Percentiles rank a stretch among this genome's conserved stretches.
Evolutionary conservation across 345 rosid genomes (phyloP).

Genomic region (Geranium rotundifolium): DNA sequence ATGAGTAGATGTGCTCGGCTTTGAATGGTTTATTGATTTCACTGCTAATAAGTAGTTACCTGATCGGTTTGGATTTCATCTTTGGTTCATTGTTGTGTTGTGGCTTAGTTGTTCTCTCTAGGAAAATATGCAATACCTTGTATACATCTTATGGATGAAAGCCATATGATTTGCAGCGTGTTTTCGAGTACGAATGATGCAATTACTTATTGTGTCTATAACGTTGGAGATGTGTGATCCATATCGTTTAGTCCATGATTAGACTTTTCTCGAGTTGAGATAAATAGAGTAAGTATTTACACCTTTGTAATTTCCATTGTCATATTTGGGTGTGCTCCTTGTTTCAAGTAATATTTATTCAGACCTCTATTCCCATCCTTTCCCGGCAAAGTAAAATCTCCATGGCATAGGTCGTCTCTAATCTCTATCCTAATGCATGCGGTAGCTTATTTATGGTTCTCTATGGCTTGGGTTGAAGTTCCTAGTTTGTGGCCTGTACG

Average conservation of each 20-base stretch:
- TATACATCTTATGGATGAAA: neutral
- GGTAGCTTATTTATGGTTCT: neutral
- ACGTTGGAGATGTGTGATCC: neutral
- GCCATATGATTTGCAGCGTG: neutral
- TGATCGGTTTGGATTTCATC: neutral
- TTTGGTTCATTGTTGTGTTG: no score
- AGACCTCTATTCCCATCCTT: neutral
- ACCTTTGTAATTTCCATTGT: neutral
- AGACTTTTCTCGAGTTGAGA: neutral
- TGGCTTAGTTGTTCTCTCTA: no score
- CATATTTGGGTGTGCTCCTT: neutral
- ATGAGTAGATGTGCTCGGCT: neutral
- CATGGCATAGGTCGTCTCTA: neutral
- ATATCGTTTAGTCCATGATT: neutral
- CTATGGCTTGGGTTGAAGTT: neutral
- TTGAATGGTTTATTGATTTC: neutral
- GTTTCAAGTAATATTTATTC: neutral
- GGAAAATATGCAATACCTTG: no score
- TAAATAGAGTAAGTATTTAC: neutral
- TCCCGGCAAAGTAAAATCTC: neutral
- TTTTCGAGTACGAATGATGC: neutral
- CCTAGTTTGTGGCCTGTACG: neutral
- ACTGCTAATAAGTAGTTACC: neutral
- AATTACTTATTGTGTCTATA: neutral
- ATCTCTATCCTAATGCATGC: neutral